Evolutionary conservation across 768 basidiomycete genomes (phyloP).

Genomic region (Cystofilobasidium macerans): DNA sequence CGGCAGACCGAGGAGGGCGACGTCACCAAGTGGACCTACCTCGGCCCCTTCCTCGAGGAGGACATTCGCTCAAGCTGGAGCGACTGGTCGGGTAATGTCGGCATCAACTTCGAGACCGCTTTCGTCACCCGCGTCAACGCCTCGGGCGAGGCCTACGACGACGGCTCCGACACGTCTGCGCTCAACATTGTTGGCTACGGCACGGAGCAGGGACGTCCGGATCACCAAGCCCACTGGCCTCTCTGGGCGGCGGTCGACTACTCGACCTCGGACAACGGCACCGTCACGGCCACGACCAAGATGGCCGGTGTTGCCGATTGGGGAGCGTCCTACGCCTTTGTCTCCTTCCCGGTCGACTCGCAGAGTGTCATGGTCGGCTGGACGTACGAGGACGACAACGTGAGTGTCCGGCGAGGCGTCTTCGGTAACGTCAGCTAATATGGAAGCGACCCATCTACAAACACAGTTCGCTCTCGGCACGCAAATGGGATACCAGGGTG

Average conservation of each 20-base stretch:
- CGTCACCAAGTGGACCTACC: slow-evolving; percentile 27
- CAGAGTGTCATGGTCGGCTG: slow-evolving; percentile 27
- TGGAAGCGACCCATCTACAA: not conserved
- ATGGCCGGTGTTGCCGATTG: not conserved
- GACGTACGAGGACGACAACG: slow-evolving; percentile 26
- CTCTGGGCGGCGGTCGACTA: slow-evolving; percentile 25
- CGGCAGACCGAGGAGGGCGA: slow-evolving; percentile 26
- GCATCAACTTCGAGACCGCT: slow-evolving; percentile 29
- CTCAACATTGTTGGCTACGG: slow-evolving; percentile 27
- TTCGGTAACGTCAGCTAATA: no score
- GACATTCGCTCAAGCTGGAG: slow-evolving; percentile 12
- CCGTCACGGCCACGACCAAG: not conserved
- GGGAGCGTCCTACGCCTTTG: slow-evolving; percentile 30
- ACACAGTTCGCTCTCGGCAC: slow-evolving; percentile 25
- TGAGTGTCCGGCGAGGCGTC: not conserved
- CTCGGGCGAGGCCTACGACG: slow-evolving; percentile 25
- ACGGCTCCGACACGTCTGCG: slow-evolving; percentile 24
- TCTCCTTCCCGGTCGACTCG: slow-evolving; percentile 27
- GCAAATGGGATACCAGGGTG: slow-evolving; percentile 27
- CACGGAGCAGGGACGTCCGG: slow-evolving; percentile 27
- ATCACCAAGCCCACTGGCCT: slow-evolving; percentile 27
- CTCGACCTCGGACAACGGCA: not conserved
- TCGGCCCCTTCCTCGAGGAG: slow-evolving; percentile 22
- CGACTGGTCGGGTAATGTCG: slow-evolving; percentile 30
- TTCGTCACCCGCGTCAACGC: slow-evolving; percentile 28